Evolutionary conservation across 192 early-diverging fungal species (phyloP).

Genomic region (Hyaloraphidium curvatum): DNA sequence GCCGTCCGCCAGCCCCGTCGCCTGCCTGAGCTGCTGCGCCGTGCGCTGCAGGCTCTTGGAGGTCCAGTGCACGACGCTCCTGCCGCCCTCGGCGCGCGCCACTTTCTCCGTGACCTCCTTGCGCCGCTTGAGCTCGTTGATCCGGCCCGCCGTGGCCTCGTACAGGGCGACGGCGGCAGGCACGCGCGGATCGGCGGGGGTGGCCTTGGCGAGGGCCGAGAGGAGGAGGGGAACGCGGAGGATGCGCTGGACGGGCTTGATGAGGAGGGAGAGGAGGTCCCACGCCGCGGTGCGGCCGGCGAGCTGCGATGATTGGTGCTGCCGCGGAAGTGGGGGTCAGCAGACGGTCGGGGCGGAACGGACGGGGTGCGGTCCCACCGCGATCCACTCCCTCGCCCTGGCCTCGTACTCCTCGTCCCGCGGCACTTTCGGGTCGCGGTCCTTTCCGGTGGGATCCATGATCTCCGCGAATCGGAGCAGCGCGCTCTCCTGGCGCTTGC

Average conservation of each 20-base stretch:
- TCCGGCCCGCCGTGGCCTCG: constrained; percentile 34
- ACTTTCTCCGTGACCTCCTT: constrained; percentile 74
- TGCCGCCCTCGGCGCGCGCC: constrained; percentile 5
- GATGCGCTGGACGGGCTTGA: constrained; percentile 95
- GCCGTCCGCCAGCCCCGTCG: constrained; percentile 32
- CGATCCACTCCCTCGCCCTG: too few species aligned
- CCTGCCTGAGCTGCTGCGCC: constrained; percentile 31
- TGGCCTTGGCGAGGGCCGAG: not conserved
- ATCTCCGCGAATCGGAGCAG: too few species aligned
- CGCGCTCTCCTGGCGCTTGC: too few species aligned
- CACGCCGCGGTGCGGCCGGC: constrained; percentile 41
- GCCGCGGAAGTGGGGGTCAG: too few species aligned
- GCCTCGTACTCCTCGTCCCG: too few species aligned
- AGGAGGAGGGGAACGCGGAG: constrained; percentile 69
- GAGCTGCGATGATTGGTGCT: too few species aligned
- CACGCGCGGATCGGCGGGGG: not conserved
- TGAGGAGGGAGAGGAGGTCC: constrained; percentile 77
- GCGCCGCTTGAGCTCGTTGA: constrained; percentile 70
- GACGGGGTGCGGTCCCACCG: too few species aligned
- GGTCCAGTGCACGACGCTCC: not conserved
- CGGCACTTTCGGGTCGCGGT: too few species aligned
- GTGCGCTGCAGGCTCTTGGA: not conserved
- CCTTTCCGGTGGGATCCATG: too few species aligned
- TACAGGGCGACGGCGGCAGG: not conserved
- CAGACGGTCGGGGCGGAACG: too few species aligned